phyloP scores from a whole-genome alignment of 2,329 filamentous ascomycete genomes.

The Colletotrichum sp. region DNA sequence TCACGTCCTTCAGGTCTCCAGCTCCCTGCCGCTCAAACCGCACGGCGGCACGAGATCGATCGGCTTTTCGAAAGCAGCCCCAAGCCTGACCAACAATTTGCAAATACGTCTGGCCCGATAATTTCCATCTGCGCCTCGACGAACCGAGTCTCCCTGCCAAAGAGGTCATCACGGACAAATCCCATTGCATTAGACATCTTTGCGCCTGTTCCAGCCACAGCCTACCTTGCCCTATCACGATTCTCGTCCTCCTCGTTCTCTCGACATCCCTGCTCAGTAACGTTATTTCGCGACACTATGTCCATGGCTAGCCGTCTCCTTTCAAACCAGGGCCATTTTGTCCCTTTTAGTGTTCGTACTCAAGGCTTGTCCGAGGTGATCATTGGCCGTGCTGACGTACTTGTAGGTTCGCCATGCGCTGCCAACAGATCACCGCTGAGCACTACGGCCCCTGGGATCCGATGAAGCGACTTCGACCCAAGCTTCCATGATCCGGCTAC shows the following conservation, averaged over 20 bases:
- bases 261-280: too few relatives aligned
- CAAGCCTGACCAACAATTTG: too few relatives aligned
- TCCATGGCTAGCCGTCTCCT: too few relatives aligned
- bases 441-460: not conserved
- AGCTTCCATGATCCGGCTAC: not conserved
- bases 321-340: too few relatives aligned
- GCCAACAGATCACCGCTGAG: not conserved
- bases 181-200: not conserved
- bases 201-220: not conserved
- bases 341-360: not conserved
- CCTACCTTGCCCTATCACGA: not conserved
- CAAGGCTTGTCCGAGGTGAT: not conserved
- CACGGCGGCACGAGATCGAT: too few relatives aligned
- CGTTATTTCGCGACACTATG: too few relatives aligned
- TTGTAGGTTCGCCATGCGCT: not conserved
- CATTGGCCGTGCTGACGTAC: not conserved
- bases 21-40: too few relatives aligned
- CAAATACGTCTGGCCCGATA: too few relatives aligned
- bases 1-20: not conserved
- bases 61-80: too few relatives aligned
- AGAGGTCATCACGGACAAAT: not conserved
- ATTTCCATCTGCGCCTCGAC: too few relatives aligned
- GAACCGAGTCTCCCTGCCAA: too few relatives aligned
- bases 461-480: not conserved
- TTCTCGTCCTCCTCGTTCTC: not conserved